These are phyloP conservation scores for Farysia itapuensis DNA, from an alignment of 1,284 basidiomycete genomes.

Conservation along the genomic window DNA sequence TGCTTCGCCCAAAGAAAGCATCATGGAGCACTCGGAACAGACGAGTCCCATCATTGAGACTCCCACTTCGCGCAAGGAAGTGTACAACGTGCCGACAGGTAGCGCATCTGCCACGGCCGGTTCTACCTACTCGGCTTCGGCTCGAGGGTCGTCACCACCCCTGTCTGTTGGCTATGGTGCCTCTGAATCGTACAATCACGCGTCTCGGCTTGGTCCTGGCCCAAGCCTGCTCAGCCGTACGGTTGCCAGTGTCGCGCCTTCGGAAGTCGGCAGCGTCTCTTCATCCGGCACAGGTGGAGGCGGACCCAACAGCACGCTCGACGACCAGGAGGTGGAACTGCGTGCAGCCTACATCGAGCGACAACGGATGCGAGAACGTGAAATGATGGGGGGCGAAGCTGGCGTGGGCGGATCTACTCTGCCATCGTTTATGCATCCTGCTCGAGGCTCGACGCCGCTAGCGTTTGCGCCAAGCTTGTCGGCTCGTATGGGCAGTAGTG, in stretches of 20 bases:
- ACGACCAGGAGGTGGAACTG: constrained; percentile 39
- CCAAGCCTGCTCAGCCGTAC: constrained; percentile 36
- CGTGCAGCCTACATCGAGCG: constrained; percentile 46
- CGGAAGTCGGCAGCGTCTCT: constrained; percentile 46
- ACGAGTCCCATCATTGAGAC: constrained; percentile 22
- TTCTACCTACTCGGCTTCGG: constrained; percentile 19
- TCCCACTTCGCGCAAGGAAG: constrained; percentile 16
- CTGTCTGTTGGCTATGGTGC: constrained; percentile 18
- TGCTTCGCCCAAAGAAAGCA: constrained; percentile 47
- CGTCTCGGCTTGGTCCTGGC: constrained; percentile 15
- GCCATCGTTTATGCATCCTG: constrained; percentile 21
- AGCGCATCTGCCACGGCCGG: constrained; percentile 39
- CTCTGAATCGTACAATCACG: constrained; percentile 17
- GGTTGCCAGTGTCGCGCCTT: constrained; percentile 39
- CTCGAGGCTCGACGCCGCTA: constrained; percentile 21
- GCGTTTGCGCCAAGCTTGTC: constrained; percentile 32
- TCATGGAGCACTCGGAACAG: constrained; percentile 28
- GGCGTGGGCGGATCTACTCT: constrained; percentile 47
- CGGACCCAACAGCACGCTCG: constrained; percentile 20
- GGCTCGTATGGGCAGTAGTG: constrained; percentile 14
- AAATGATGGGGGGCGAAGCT: constrained; percentile 45
- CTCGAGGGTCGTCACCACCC: constrained; percentile 13
- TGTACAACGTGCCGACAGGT: constrained; percentile 13
- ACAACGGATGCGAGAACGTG: constrained; percentile 52
- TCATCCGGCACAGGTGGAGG: constrained; percentile 31